These are phyloP conservation scores for Melaleuca quinquenervia DNA, from an alignment of 345 rosid genomes.

Conservation along the genomic window DNA sequence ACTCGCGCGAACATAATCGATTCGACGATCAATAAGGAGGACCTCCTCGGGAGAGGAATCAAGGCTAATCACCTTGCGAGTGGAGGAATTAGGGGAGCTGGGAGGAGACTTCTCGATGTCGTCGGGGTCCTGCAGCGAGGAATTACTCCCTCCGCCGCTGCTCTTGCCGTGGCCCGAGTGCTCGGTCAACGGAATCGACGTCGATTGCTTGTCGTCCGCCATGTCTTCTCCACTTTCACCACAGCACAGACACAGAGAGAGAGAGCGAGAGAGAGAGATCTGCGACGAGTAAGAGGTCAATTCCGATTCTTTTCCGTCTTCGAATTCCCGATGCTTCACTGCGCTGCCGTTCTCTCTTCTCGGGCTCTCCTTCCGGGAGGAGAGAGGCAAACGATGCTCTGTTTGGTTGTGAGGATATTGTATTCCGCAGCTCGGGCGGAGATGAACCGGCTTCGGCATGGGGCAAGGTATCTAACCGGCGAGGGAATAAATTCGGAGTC, in stretches of 20 bases:
- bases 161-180: constrained; percentile 1
- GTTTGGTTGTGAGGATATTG: background rate
- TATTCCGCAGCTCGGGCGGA: background rate
- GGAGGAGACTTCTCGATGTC: constrained; percentile 55
- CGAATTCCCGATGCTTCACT: background rate
- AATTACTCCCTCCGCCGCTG: background rate
- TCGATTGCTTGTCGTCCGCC: constrained; percentile 14
- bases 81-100: constrained; percentile 59
- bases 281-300: background rate
- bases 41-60: background rate
- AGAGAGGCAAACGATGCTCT: background rate
- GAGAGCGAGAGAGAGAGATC: background rate
- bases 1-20: background rate
- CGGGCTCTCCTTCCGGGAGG: background rate
- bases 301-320: background rate
- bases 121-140: constrained; percentile 28
- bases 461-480: background rate
- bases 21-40: background rate
- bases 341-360: background rate
- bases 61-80: constrained; percentile 44
- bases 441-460: background rate
- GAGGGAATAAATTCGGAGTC: too few relatives aligned
- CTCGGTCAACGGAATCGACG: constrained; percentile 15
- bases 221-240: background rate
- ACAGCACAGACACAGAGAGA: background rate